Evolutionary conservation across 345 rosid genomes (phyloP).

Genomic region (Rhodamnia rubescens): DNA sequence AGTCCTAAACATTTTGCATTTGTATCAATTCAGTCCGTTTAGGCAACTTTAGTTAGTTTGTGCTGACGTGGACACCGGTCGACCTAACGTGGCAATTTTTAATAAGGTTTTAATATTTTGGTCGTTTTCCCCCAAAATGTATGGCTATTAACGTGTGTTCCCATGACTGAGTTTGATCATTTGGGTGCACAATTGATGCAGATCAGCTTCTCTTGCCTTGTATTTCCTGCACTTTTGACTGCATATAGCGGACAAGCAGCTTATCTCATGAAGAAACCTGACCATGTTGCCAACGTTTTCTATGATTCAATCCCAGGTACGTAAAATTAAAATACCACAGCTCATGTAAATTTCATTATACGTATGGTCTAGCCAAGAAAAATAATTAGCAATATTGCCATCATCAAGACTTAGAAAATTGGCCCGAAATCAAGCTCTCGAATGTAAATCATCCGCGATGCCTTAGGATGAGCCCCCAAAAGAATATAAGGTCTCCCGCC

Average conservation of each 20-base stretch:
- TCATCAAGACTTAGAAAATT: background rate
- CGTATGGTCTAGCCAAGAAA: constrained; percentile 46
- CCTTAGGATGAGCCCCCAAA: background rate
- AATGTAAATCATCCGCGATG: background rate
- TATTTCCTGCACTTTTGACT: background rate
- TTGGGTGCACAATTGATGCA: constrained; percentile 4
- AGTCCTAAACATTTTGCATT: too few relatives aligned
- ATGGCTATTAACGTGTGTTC: background rate
- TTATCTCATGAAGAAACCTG: background rate
- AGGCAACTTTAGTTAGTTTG: too few relatives aligned
- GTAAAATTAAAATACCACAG: background rate
- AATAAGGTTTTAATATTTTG: too few relatives aligned
- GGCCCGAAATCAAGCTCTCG: background rate
- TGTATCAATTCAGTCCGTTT: too few relatives aligned
- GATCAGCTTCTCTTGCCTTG: constrained; percentile 51
- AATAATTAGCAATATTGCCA: constrained; percentile 33
- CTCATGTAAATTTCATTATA: constrained; percentile 27
- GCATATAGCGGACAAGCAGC: constrained; percentile 8
- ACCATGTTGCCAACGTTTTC: background rate
- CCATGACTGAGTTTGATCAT: background rate
- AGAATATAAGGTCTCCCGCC: background rate
- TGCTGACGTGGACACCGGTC: too few relatives aligned
- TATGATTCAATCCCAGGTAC: background rate
- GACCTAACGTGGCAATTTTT: too few relatives aligned
- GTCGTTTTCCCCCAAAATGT: background rate